phyloP scores from a whole-genome alignment of 768 basidiomycete genomes.

The Saitozyma podzolica region DNA sequence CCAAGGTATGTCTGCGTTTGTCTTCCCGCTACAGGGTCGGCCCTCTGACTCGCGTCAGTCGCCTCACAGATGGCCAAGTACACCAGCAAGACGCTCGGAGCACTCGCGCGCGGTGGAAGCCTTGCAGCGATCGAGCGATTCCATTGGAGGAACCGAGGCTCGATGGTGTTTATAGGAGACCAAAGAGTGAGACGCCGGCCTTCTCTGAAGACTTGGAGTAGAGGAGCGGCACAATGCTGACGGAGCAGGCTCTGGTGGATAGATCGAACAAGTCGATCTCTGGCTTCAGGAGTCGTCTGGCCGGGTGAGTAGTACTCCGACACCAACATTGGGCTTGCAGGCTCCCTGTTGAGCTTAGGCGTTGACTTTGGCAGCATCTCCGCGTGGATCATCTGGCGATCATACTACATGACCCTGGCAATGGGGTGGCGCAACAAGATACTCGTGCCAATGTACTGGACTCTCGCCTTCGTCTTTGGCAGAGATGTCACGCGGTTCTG shows the following conservation, averaged over 20 bases:
- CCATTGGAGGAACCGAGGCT: slow-evolving; percentile 70
- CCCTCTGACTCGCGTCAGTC: slow-evolving; percentile 22
- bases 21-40: not conserved
- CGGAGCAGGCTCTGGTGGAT: slow-evolving; percentile 19
- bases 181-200: slow-evolving; percentile 57
- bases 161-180: slow-evolving; percentile 75
- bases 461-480: slow-evolving; percentile 22
- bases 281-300: slow-evolving; percentile 13
- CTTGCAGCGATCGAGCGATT: slow-evolving; percentile 61
- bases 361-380: slow-evolving; percentile 9
- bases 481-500: slow-evolving; percentile 30
- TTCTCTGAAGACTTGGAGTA: slow-evolving; percentile 1
- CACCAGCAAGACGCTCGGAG: slow-evolving; percentile 24
- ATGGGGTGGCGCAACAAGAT: slow-evolving; percentile 34
- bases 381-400: slow-evolving; percentile 32
- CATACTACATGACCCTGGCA: slow-evolving; percentile 24
- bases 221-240: not conserved
- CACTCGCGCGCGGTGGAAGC: slow-evolving; percentile 2
- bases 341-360: not conserved
- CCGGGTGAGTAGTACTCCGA: slow-evolving; percentile 8
- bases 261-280: slow-evolving; percentile 13
- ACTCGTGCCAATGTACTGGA: slow-evolving; percentile 27
- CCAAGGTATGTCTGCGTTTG: slow-evolving; percentile 57
- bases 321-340: not conserved
- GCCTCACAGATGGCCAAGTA: slow-evolving; percentile 30